Evolutionary conservation across 805 yeast species (phyloP).

Genomic region (Wickerhamiella kurtzmanii): DNA sequence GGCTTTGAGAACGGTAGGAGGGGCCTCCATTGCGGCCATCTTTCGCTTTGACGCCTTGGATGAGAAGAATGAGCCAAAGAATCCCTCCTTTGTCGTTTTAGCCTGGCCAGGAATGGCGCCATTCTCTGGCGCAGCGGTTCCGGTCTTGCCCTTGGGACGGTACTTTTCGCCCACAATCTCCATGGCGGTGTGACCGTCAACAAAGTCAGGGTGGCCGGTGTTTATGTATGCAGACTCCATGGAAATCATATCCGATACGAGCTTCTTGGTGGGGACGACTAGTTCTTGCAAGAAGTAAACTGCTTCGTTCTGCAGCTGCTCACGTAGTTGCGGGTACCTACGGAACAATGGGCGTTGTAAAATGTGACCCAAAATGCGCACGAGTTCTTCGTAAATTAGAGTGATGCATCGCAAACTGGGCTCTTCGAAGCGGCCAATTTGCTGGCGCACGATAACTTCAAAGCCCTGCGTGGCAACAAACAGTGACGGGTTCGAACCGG

Average conservation of each 20-base stretch:
- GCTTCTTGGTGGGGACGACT: constrained; percentile 70
- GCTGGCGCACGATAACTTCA: constrained; percentile 85
- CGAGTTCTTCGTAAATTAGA: constrained; percentile 86
- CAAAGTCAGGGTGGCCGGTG: constrained; percentile 93
- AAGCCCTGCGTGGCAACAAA: constrained; percentile 97
- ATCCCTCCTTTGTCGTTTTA: constrained; percentile 35
- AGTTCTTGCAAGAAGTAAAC: constrained; percentile 70
- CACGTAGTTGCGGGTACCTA: constrained; percentile 88
- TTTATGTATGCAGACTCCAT: constrained; percentile 89
- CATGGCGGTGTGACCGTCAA: constrained; percentile 92
- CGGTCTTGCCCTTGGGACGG: constrained; percentile 48
- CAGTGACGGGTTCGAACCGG: constrained; percentile 89
- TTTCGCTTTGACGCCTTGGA: constrained; percentile 77
- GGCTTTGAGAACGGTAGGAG: constrained; percentile 87
- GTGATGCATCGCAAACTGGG: constrained; percentile 83
- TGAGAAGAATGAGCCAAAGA: constrained; percentile 89
- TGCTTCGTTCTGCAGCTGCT: constrained; percentile 66
- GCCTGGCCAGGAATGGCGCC: constrained; percentile 57
- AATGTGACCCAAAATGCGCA: constrained; percentile 77
- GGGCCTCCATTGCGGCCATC: constrained; percentile 89
- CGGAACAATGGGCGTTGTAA: constrained; percentile 66
- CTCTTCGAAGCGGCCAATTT: constrained; percentile 86
- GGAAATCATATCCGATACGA: constrained; percentile 68
- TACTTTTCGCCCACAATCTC: constrained; percentile 76
- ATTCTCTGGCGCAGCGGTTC: constrained; percentile 79